Conservation (phyloP, 495 filamentous ascomycete species). For the Patellaria atrata region DNA sequence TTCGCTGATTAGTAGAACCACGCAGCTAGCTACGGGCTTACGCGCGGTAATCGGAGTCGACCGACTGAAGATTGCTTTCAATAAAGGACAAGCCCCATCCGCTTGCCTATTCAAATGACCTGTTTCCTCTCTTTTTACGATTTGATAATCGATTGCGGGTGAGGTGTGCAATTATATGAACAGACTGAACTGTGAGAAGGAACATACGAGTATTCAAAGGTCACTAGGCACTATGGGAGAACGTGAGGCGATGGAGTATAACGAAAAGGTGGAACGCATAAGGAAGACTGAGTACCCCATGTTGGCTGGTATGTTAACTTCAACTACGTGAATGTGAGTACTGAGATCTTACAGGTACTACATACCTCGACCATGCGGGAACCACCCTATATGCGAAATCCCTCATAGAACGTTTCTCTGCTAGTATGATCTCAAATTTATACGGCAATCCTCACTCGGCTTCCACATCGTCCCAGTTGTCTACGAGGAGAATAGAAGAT, state of each 20-base stretch:
- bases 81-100: too few species aligned
- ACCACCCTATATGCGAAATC: constrained; percentile 73
- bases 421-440: constrained; percentile 60
- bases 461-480: constrained; percentile 64
- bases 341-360: constrained; percentile 39
- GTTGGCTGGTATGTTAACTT: constrained; percentile 46
- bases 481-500: constrained; percentile 61
- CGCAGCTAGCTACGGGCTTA: too few species aligned
- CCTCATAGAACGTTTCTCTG: constrained; percentile 59
- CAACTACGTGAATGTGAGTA: neutral
- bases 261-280: constrained; percentile 41
- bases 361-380: constrained; percentile 90
- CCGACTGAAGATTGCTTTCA: too few species aligned
- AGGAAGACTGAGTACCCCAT: constrained; percentile 67
- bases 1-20: too few species aligned
- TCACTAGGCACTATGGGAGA: constrained; percentile 16
- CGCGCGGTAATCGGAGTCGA: too few species aligned
- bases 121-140: too few species aligned
- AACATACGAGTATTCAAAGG: too few species aligned
- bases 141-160: too few species aligned
- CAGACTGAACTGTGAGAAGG: too few species aligned
- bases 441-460: constrained; percentile 89
- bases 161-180: too few species aligned
- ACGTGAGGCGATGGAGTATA: constrained; percentile 9
- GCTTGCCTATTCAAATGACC: too few species aligned